Evolutionary conservation across 148 eudicot genomes (phyloP).

Genomic region (Fagopyrum homotropicum): DNA sequence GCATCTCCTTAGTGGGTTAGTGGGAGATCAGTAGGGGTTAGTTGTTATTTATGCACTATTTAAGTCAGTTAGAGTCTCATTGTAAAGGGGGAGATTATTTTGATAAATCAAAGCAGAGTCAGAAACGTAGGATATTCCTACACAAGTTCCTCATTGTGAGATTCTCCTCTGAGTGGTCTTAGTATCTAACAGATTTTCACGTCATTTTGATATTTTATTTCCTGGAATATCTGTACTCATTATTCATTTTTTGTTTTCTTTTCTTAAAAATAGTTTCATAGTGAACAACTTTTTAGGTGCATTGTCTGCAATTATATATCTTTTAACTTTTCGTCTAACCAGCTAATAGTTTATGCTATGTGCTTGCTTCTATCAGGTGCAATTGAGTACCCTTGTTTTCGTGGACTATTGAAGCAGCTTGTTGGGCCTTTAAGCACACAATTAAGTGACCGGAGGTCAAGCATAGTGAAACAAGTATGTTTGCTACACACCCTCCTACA

Average conservation of each 20-base stretch:
- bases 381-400: constrained; percentile 79
- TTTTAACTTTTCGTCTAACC: neutral
- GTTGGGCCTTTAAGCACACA: constrained; percentile 80
- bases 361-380: constrained; percentile 51
- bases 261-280: neutral
- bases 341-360: neutral
- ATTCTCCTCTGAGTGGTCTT: too few relatives aligned
- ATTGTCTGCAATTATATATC: neutral
- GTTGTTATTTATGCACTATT: too few relatives aligned
- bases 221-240: neutral
- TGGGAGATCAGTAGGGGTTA: too few relatives aligned
- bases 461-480: constrained; percentile 85
- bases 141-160: too few relatives aligned
- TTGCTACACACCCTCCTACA: neutral
- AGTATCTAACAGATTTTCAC: neutral
- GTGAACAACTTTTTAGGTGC: neutral
- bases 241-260: neutral
- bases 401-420: constrained; percentile 84
- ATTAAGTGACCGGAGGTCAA: constrained; percentile 84
- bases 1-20: too few relatives aligned
- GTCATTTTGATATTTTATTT: neutral
- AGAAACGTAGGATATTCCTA: too few relatives aligned
- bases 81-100: too few relatives aligned
- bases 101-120: too few relatives aligned
- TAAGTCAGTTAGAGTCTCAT: too few relatives aligned